phyloP scores from a whole-genome alignment of 2,329 filamentous ascomycete genomes.

The Phialophora macrospora region DNA sequence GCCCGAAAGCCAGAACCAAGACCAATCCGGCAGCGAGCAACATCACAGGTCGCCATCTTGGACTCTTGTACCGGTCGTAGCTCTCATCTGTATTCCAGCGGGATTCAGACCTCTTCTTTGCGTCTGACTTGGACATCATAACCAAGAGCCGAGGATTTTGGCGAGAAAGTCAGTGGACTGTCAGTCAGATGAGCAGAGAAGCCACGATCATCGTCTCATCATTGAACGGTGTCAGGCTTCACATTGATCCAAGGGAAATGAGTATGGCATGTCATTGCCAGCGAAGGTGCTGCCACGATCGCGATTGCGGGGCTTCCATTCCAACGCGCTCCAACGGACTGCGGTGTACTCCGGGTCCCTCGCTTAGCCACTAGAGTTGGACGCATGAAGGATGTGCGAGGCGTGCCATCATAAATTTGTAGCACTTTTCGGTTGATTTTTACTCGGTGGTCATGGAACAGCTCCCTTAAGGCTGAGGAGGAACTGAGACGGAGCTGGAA shows the following conservation, averaged over 20 bases:
- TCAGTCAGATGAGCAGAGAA: background rate
- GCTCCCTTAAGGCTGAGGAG: too few species aligned
- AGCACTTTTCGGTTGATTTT: too few species aligned
- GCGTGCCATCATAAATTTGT: too few species aligned
- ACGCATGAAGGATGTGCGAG: too few species aligned
- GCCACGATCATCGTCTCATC: background rate
- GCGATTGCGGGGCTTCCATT: background rate
- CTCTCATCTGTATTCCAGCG: constrained; percentile 11
- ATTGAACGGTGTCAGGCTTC: background rate
- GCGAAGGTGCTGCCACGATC: background rate
- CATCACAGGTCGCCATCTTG: constrained; percentile 10
- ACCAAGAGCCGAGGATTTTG: background rate
- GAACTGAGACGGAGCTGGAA: too few species aligned
- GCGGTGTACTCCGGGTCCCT: background rate
- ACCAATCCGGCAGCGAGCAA: background rate
- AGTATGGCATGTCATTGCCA: background rate
- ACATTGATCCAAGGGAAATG: background rate
- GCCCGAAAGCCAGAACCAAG: background rate
- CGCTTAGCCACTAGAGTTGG: too few species aligned
- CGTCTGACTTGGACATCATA: background rate
- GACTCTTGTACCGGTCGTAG: constrained; percentile 11
- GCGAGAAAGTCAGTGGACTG: background rate
- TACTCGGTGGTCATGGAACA: too few species aligned
- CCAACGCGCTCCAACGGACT: background rate
- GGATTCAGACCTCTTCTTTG: background rate